phyloP scores from a whole-genome alignment of 805 yeast species.

The Ogataea ganodermae region DNA sequence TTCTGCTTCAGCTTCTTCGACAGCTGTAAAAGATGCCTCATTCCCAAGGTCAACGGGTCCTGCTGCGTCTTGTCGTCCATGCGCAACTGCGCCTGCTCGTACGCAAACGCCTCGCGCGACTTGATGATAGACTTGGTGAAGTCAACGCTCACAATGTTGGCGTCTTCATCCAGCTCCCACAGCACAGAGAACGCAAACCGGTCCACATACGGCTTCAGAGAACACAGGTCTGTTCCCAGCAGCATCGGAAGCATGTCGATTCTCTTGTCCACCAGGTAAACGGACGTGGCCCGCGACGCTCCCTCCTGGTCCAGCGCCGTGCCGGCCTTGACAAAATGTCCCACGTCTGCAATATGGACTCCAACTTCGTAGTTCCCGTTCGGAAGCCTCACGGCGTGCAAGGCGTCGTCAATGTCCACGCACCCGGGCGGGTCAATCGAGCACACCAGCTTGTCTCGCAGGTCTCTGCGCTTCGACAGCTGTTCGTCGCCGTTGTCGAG shows the following conservation, averaged over 20 bases:
- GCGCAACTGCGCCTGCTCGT: conserved; percentile 88
- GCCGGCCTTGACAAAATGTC: conserved; percentile 92
- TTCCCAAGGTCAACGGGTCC: conserved; percentile 86
- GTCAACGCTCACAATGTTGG: conserved; percentile 75
- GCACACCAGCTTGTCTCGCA: conserved; percentile 87
- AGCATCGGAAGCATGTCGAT: conserved; percentile 97
- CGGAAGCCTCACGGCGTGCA: conserved; percentile 81
- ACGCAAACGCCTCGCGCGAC: conserved; percentile 93
- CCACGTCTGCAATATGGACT: conserved; percentile 98
- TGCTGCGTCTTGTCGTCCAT: conserved; percentile 76
- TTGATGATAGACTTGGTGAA: conserved; percentile 86
- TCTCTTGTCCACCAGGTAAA: conserved; percentile 94
- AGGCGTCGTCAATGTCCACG: conserved; percentile 98
- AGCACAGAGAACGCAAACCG: conserved; percentile 93
- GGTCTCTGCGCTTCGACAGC: conserved; percentile 70
- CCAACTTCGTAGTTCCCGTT: conserved; percentile 98
- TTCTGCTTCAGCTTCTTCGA: conserved; percentile 84
- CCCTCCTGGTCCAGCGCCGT: conserved; percentile 95
- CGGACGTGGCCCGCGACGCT: conserved; percentile 96
- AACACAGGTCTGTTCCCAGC: conserved; percentile 93
- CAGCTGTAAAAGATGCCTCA: conserved; percentile 77
- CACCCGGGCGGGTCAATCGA: conserved; percentile 98
- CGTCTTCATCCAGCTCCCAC: conserved; percentile 91
- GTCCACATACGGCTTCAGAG: conserved; percentile 92
- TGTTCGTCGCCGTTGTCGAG: conserved; percentile 55